Evolutionary conservation across 73 alveolate genomes (phyloP).

Genomic region (Paramecium sonneborni): DNA sequence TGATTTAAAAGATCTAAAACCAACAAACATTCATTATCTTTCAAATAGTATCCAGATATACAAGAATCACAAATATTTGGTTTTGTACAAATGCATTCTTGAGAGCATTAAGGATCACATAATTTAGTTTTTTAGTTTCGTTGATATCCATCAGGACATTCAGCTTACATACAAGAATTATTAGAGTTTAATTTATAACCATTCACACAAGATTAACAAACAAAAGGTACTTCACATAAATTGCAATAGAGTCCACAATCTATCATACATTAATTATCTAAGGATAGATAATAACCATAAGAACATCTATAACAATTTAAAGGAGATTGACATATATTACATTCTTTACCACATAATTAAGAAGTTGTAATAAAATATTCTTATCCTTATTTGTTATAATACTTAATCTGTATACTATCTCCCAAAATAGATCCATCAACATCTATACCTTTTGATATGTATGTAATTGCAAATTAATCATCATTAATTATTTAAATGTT

Average conservation of each 20-base stretch:
- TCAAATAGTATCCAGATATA: neutral
- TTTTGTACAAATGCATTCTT: neutral
- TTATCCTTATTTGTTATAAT: neutral
- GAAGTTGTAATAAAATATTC: neutral
- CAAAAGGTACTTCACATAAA: neutral
- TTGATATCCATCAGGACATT: neutral
- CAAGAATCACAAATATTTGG: neutral
- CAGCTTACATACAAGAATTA: neutral
- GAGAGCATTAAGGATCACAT: neutral
- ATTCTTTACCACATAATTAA: neutral
- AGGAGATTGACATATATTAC: neutral
- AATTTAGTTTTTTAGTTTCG: neutral
- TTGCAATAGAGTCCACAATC: neutral
- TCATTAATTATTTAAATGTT: neutral
- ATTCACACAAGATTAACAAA: neutral
- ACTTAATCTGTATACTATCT: neutral
- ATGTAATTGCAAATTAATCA: neutral
- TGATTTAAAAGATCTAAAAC: neutral
- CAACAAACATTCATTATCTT: neutral
- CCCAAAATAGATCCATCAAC: neutral
- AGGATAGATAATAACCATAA: neutral
- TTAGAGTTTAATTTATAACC: neutral
- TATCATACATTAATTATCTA: neutral
- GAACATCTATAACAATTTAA: neutral
- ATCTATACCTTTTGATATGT: neutral